A percentile compares a stretch with the other conserved stretches of the same genome.
These are phyloP conservation scores for Aureobasidium melanogenum DNA, from an alignment of 2,329 filamentous ascomycete genomes.

Conservation along the genomic window DNA sequence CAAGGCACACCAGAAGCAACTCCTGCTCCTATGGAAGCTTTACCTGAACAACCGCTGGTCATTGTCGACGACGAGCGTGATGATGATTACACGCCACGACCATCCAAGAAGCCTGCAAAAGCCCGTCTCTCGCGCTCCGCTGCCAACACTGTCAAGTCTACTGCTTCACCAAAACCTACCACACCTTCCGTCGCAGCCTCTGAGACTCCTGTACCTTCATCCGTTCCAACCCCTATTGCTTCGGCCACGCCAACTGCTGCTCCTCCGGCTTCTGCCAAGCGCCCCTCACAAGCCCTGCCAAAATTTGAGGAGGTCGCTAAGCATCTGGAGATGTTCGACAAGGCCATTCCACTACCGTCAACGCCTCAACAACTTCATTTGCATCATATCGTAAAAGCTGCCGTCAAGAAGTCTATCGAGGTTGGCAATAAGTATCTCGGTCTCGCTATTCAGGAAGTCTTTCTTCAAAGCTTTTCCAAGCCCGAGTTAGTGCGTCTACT, in stretches of 20 bases:
- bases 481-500: conserved; percentile 31
- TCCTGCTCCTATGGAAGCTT: conserved; percentile 29
- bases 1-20: conserved; percentile 39
- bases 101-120: conserved; percentile 28
- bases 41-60: conserved; percentile 23
- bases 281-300: not conserved
- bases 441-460: conserved; percentile 35
- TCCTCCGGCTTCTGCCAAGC: not conserved
- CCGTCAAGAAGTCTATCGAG: conserved; percentile 31
- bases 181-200: conserved; percentile 13
- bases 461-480: conserved; percentile 32
- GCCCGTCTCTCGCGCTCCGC: conserved; percentile 18
- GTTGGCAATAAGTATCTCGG: conserved; percentile 29
- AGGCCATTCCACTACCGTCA: not conserved
- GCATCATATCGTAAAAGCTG: conserved; percentile 31
- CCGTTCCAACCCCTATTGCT: not conserved
- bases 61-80: conserved; percentile 38
- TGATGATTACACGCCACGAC: conserved; percentile 35
- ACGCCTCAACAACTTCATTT: conserved; percentile 2
- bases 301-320: not conserved
- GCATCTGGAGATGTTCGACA: not conserved
- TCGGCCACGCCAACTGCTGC: not conserved
- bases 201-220: not conserved
- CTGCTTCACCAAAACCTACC: conserved; percentile 16
- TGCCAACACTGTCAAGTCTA: conserved; percentile 1